Percentiles rank a stretch among this genome's conserved stretches.
Conservation (phyloP, 139 green algal genomes). For the Monoraphidium neglectum region DNA sequence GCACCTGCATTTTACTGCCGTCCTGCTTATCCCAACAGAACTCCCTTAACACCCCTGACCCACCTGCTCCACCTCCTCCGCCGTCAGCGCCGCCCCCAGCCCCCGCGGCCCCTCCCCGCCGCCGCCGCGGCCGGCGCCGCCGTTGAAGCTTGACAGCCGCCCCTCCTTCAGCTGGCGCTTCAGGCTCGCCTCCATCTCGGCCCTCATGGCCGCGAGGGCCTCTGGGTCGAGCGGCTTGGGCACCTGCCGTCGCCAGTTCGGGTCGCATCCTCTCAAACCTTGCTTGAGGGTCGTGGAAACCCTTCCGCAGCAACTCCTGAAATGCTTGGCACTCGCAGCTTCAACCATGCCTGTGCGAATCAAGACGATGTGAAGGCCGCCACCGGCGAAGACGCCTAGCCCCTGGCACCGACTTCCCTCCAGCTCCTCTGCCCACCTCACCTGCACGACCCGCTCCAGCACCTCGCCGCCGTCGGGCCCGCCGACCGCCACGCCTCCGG, state of each 20-base stretch:
- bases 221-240: conserved; percentile 48
- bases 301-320: too few relatives aligned
- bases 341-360: too few relatives aligned
- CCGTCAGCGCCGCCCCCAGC: conserved; percentile 2
- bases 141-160: not conserved
- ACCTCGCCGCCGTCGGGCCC: too few relatives aligned
- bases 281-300: too few relatives aligned
- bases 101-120: not conserved
- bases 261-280: too few relatives aligned
- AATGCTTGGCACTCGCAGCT: too few relatives aligned
- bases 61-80: conserved; percentile 28
- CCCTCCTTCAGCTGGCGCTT: not conserved
- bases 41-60: too few relatives aligned
- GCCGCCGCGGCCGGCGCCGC: not conserved
- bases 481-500: not conserved
- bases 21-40: too few relatives aligned
- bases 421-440: not conserved
- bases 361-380: too few relatives aligned
- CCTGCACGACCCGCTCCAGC: not conserved
- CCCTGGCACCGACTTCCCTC: not conserved
- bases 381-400: too few relatives aligned
- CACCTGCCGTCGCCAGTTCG: conserved; percentile 12
- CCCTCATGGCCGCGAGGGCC: conserved; percentile 49
- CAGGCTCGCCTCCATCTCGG: conserved; percentile 48
- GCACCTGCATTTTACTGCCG: too few relatives aligned